These are phyloP conservation scores for Symbiodinium pilosum DNA, from an alignment of 73 alveolate genomes.

Conservation along the genomic window DNA sequence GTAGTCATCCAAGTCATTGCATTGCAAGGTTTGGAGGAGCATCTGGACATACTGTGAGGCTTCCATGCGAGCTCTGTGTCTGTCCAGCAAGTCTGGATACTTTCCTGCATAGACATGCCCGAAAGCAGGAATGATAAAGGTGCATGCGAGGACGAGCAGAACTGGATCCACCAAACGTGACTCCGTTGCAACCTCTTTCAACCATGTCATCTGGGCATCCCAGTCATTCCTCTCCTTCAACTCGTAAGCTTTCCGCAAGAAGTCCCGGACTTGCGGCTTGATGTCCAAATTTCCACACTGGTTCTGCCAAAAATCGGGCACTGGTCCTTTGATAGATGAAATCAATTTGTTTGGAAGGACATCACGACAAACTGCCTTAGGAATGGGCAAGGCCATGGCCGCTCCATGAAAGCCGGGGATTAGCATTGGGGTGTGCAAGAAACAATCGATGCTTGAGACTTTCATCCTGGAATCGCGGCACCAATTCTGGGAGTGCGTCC, in stretches of 20 bases:
- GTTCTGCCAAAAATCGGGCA: not conserved
- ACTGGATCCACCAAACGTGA: not conserved
- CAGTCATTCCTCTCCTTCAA: not conserved
- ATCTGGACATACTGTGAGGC: not conserved
- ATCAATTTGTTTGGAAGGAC: not conserved
- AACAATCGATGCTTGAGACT: not conserved
- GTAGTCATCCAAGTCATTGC: not conserved
- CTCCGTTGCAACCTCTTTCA: not conserved
- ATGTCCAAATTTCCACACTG: not conserved
- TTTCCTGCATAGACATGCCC: conserved; percentile 1
- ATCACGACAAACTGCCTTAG: not conserved
- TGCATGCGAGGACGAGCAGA: not conserved
- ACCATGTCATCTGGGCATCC: not conserved
- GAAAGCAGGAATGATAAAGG: not conserved
- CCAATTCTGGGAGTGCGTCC: not conserved
- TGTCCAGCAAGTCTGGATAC: not conserved
- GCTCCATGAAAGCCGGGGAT: not conserved
- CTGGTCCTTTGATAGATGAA: not conserved
- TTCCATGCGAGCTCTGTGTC: not conserved
- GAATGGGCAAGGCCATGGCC: not conserved
- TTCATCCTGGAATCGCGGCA: not conserved
- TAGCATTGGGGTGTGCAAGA: not conserved
- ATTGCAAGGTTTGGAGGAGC: not conserved
- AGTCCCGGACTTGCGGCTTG: not conserved
- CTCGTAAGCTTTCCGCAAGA: not conserved